Evolutionary conservation across 2,329 filamentous ascomycete species (phyloP).

Genomic region (Aureobasidium sp.): DNA sequence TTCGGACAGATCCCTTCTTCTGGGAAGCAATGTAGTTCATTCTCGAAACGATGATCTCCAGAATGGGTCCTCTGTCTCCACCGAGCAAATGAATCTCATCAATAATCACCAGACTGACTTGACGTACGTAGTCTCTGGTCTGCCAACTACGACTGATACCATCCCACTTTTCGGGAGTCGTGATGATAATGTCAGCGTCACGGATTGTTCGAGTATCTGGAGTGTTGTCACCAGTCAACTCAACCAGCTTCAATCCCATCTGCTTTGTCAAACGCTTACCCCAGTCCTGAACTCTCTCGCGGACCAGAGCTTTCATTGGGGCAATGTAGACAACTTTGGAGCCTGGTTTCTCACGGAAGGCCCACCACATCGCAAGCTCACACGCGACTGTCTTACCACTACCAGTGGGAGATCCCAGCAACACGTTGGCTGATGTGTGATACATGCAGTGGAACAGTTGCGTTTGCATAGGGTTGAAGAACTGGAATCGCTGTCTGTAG

Average conservation of each 20-base stretch:
- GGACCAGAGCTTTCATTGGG: conserved; percentile 97
- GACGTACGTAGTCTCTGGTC: conserved; percentile 88
- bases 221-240: conserved; percentile 95
- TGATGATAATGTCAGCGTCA: conserved; percentile 95
- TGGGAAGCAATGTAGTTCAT: conserved; percentile 99
- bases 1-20: conserved; percentile 77
- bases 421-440: conserved; percentile 82
- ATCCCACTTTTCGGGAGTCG: conserved; percentile 99
- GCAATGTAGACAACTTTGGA: conserved; percentile 99
- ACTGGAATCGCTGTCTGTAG: conserved; percentile 83
- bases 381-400: conserved; percentile 96
- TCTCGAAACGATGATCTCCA: conserved; percentile 85
- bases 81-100: conserved; percentile 98
- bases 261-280: conserved; percentile 69
- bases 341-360: conserved; percentile 85
- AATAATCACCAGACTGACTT: conserved; percentile 94
- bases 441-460: conserved; percentile 97
- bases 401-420: conserved; percentile 91
- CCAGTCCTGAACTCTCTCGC: conserved; percentile 96
- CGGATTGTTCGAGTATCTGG: conserved; percentile 93
- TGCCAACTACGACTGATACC: conserved; percentile 99
- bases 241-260: conserved; percentile 83
- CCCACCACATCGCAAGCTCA: conserved; percentile 99
- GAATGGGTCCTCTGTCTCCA: conserved; percentile 89
- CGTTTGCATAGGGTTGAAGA: conserved; percentile 99